These are phyloP conservation scores for Trypanosoma melophagium DNA, from an alignment of 208 protist species.

Conservation along the genomic window DNA sequence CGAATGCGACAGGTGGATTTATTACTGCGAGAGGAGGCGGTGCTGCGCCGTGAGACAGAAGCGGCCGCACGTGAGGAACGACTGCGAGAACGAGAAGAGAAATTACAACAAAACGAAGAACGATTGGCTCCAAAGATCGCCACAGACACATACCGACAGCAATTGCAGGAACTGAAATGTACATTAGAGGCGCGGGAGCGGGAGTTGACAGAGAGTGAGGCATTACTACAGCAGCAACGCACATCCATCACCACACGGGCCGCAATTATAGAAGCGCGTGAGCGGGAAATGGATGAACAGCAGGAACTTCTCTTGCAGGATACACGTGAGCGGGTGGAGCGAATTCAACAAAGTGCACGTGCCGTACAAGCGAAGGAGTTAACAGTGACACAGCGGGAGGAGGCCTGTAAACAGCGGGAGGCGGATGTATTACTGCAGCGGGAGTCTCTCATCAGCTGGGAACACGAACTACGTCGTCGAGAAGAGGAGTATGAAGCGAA, in stretches of 20 bases:
- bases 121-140: not conserved
- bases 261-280: conserved; percentile 6
- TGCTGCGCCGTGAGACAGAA: conserved; percentile 8
- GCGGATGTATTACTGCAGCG: conserved; percentile 1
- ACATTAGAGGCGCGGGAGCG: not conserved
- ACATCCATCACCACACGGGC: not conserved
- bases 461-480: conserved; percentile 3
- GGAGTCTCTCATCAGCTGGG: conserved; percentile 5
- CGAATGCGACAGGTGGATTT: not conserved
- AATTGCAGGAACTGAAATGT: not conserved
- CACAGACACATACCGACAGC: not conserved
- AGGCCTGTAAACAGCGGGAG: not conserved
- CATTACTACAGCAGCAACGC: not conserved
- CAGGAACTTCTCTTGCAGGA: conserved; percentile 13
- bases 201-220: not conserved
- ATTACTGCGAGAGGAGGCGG: conserved; percentile 8
- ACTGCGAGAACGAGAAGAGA: conserved; percentile 1
- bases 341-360: conserved; percentile 16
- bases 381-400: not conserved
- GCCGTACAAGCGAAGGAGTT: conserved; percentile 5
- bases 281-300: conserved; percentile 9
- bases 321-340: conserved; percentile 6
- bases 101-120: conserved; percentile 1
- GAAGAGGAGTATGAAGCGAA: conserved; percentile 1
- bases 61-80: not conserved